Percentiles rank a stretch among this genome's conserved stretches.
Evolutionary conservation across 768 basidiomycete species (phyloP).

Genomic region (Amyloporia xantha): DNA sequence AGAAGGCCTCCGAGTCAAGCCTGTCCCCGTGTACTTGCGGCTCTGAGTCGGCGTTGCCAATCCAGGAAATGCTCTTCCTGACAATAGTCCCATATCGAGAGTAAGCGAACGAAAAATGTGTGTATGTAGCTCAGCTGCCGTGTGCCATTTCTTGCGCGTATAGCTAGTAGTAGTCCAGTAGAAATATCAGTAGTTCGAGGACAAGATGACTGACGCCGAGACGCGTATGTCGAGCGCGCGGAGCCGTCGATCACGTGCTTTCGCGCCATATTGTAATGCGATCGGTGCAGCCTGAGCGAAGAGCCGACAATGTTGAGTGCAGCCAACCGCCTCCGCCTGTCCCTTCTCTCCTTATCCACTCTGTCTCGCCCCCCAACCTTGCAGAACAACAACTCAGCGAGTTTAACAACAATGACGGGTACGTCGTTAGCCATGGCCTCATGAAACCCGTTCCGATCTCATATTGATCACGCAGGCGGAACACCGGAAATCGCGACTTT

Average conservation of each 20-base stretch:
- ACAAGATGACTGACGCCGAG: too few species aligned
- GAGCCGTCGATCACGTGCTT: conserved; percentile 11
- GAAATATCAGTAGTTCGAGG: too few species aligned
- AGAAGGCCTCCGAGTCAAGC: too few species aligned
- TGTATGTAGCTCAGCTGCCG: too few species aligned
- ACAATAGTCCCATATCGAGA: too few species aligned
- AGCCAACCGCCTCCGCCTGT: conserved; percentile 8
- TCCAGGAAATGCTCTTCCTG: too few species aligned
- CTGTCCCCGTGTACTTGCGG: too few species aligned
- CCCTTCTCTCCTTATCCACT: conserved; percentile 7
- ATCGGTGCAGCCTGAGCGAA: not conserved
- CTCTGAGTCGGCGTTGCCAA: too few species aligned
- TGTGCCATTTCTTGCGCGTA: too few species aligned
- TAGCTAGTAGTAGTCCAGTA: too few species aligned
- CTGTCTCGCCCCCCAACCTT: conserved; percentile 2
- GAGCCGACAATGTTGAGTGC: conserved; percentile 3
- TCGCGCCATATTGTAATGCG: conserved; percentile 5
- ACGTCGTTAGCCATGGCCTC: not conserved
- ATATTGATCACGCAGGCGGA: not conserved
- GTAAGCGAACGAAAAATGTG: too few species aligned
- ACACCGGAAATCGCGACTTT: conserved; percentile 40
- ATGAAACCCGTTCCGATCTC: not conserved
- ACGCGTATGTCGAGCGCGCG: too few species aligned
- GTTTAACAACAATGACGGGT: conserved; percentile 15
- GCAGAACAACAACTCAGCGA: conserved; percentile 6